These are phyloP conservation scores for Endoconidiophora polonica DNA, from an alignment of 2,329 filamentous ascomycete genomes.

Conservation along the genomic window DNA sequence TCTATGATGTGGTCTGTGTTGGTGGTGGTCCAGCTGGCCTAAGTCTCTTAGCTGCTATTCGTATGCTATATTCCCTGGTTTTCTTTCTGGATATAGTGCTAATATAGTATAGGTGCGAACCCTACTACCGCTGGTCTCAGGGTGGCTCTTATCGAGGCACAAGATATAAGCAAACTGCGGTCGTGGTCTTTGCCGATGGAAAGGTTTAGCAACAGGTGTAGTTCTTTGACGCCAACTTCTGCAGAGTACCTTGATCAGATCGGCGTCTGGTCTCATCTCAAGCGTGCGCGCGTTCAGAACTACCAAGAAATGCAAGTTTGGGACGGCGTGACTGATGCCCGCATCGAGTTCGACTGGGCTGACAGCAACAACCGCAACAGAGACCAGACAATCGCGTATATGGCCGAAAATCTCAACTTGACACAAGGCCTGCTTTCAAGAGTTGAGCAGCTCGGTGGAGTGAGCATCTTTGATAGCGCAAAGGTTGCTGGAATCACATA, in stretches of 20 bases:
- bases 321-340: slow-evolving; percentile 79
- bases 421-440: slow-evolving; percentile 60
- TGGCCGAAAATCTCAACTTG: slow-evolving; percentile 89
- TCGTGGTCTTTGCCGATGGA: slow-evolving; percentile 49
- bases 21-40: slow-evolving; percentile 81
- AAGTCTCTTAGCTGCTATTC: slow-evolving; percentile 60
- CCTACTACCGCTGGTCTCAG: slow-evolving; percentile 59
- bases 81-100: neutral
- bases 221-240: slow-evolving; percentile 79
- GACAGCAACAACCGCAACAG: neutral
- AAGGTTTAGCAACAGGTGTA: slow-evolving; percentile 84
- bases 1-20: slow-evolving; percentile 87
- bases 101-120: slow-evolving; percentile 43
- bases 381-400: slow-evolving; percentile 63
- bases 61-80: slow-evolving; percentile 29
- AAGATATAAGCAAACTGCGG: slow-evolving; percentile 57
- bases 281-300: slow-evolving; percentile 56
- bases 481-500: slow-evolving; percentile 66
- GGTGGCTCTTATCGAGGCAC: slow-evolving; percentile 78
- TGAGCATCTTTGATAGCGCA: slow-evolving; percentile 58
- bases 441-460: slow-evolving; percentile 49
- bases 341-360: slow-evolving; percentile 74
- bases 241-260: slow-evolving; percentile 68
- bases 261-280: slow-evolving; percentile 69
- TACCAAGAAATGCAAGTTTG: slow-evolving; percentile 98